Base-by-base conservation (phyloP, 163 green algal genomes). In the Scenedesmus sp. region DNA sequence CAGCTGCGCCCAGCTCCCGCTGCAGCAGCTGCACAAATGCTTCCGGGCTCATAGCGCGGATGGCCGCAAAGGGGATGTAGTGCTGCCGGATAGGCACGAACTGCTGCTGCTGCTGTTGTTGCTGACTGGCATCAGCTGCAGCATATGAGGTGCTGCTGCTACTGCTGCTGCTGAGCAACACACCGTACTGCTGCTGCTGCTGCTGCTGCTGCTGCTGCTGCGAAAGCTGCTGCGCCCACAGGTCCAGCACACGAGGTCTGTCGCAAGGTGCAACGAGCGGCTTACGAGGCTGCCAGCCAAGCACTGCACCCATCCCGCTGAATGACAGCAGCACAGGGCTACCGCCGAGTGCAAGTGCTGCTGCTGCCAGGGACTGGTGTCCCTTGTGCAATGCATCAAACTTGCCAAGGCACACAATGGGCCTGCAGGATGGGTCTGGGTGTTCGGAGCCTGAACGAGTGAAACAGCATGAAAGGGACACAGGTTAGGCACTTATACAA, bases 371-470 rank as follows among this genome's bases (percentile, higher is more conserved):
- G 30, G 88, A 88, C 73, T 93, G 83, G 93, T 99, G 98, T 13
- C 98, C 98, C 0, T 93, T 92, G 94, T 99, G 98, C 90, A 99
- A 94, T 6, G 97, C 97, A 91, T 99, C 98, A 92, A 99, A 99
- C 93, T 99, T 99, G 43, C 98, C 98, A 13, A 99, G 93, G 0
- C 97, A 97, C 1, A 99, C 96, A 2, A 97, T 90, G 24, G 80
- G 79, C 40, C 56, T 30, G 33, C 80, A 53, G 44, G 43, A 26
- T 59, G 44, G 37, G 68, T 85, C 72, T 12, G 70, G 13, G 72
- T 82, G 65, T 42, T 81, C 30, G 22, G 20, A 20, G 43, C 68
- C 85, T 90, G 56, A 33, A n/a, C 56, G 4, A 6, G n/a, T 16
- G 15, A 33, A n/a, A n/a, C n/a, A n/a, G 20, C 6, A 3, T 33